phyloP scores from a whole-genome alignment of 495 filamentous ascomycete species.

The Penicilliopsis zonata region DNA sequence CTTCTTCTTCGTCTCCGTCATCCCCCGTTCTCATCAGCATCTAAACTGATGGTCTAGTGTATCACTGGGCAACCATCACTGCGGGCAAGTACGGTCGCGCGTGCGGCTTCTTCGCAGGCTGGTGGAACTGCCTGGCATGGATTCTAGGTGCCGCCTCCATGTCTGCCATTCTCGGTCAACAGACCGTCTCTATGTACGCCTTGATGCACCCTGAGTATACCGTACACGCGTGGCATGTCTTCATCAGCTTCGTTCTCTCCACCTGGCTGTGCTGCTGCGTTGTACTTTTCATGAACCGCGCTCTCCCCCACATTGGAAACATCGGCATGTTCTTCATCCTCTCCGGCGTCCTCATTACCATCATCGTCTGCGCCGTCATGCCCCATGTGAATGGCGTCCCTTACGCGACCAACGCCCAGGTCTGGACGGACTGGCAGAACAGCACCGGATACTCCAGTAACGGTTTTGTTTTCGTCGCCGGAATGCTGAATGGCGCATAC shows the following conservation, averaged over 20 bases:
- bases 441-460: slow-evolving; percentile 53
- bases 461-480: slow-evolving; percentile 68
- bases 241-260: slow-evolving; percentile 53
- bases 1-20: background rate
- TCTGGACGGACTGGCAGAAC: slow-evolving; percentile 56
- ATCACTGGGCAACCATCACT: slow-evolving; percentile 75
- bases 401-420: slow-evolving; percentile 44
- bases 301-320: slow-evolving; percentile 53
- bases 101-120: slow-evolving; percentile 68
- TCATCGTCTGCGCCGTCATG: slow-evolving; percentile 67
- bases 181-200: slow-evolving; percentile 58
- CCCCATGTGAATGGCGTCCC: slow-evolving; percentile 33
- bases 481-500: slow-evolving; percentile 80
- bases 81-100: slow-evolving; percentile 57
- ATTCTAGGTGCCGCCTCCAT: slow-evolving; percentile 51
- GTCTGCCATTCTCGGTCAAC: slow-evolving; percentile 53
- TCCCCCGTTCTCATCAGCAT: background rate
- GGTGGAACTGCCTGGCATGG: slow-evolving; percentile 76
- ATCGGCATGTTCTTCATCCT: slow-evolving; percentile 59
- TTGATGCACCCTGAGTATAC: slow-evolving; percentile 53
- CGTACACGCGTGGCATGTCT: slow-evolving; percentile 61
- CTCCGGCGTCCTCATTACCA: slow-evolving; percentile 54
- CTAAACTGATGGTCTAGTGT: slow-evolving; percentile 26
- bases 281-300: slow-evolving; percentile 58
- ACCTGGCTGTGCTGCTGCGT: slow-evolving; percentile 53